Evolutionary conservation across 495 filamentous ascomycete genomes (phyloP).

Genomic region (Aspergillus baeticus): DNA sequence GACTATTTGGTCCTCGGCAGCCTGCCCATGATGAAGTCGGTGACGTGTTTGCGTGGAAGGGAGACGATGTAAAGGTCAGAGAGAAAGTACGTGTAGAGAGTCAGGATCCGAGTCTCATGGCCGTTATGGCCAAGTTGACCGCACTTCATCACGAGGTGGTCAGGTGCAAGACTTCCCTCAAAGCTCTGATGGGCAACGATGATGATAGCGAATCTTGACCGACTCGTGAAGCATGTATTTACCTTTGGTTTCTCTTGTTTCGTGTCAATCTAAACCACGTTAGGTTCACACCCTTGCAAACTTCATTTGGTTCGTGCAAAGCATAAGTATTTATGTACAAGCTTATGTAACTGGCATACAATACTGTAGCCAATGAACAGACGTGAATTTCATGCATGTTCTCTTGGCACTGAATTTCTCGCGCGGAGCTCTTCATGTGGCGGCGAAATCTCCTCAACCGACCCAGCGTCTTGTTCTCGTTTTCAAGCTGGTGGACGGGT

Average conservation of each 20-base stretch:
- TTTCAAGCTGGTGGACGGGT: conserved; percentile 12
- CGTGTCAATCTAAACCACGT: neutral
- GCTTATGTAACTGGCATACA: conserved; percentile 19
- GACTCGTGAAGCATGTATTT: too few relatives aligned
- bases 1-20: conserved; percentile 51
- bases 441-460: conserved; percentile 17
- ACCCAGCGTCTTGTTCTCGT: conserved; percentile 3
- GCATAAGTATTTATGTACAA: neutral
- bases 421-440: conserved; percentile 18
- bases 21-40: conserved; percentile 82
- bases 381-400: conserved; percentile 26
- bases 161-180: conserved; percentile 68
- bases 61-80: conserved; percentile 74
- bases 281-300: neutral
- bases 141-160: conserved; percentile 73
- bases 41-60: conserved; percentile 64
- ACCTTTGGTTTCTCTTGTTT: neutral
- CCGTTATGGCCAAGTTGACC: conserved; percentile 82
- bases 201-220: conserved; percentile 27
- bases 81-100: conserved; percentile 91
- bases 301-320: neutral
- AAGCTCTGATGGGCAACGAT: conserved; percentile 72
- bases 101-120: conserved; percentile 84
- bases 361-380: conserved; percentile 29
- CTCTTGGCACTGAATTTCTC: conserved; percentile 39